Evolutionary conservation across 768 basidiomycete genomes (phyloP), one percentile per base, ranked within the genome.

Genomic region (Termitomyces bulborhizus): DNA sequence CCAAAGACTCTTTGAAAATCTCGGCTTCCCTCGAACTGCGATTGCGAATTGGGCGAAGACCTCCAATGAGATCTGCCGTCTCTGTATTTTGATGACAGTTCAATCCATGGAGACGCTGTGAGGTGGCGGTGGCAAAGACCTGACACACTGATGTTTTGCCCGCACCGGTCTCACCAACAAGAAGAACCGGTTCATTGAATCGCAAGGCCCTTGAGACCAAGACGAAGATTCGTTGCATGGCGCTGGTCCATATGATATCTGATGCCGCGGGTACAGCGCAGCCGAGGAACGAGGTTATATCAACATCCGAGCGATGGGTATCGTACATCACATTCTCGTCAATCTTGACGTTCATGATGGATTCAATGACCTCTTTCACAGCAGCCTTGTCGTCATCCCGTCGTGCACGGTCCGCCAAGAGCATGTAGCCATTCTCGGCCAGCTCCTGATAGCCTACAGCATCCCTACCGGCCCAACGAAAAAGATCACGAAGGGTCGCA

Each of bases 41-140:
- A 69, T 91, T 92, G 31, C 96, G 84, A 11, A 92, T 74, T 5
- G 96, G 96, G 34, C 96, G 82, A 60, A 97, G 80, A 37, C 93
- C 91, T 18, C 97, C 97, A 49, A 98, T 91, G 24, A 99, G 76
- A 67, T 99, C 97, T 11, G 95, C 92, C 0, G 96, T 97, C 72
- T 99, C 97, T 27, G 95, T 98, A 65, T 97, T 98, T 69, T 97
- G 94, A 67, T 99, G 97, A 64, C 97, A 98, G 61, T 92, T 98
- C 59, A 99, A 80, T 4, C 84, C 76, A 61, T 86, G 74, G 27
- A 99, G 74, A 36, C 68, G 72, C 63, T 83, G 83, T 26, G 70
- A 69, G 24, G 80, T 71, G 1, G 83, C 83, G 43, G 85, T 79
- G 0, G 97, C 89, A 60, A 88, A 88, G 4, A 93, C 73, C 65